These are phyloP conservation scores for Zizania latifolia DNA, from an alignment of 176 grass and related monocot genomes.

Conservation along the genomic window DNA sequence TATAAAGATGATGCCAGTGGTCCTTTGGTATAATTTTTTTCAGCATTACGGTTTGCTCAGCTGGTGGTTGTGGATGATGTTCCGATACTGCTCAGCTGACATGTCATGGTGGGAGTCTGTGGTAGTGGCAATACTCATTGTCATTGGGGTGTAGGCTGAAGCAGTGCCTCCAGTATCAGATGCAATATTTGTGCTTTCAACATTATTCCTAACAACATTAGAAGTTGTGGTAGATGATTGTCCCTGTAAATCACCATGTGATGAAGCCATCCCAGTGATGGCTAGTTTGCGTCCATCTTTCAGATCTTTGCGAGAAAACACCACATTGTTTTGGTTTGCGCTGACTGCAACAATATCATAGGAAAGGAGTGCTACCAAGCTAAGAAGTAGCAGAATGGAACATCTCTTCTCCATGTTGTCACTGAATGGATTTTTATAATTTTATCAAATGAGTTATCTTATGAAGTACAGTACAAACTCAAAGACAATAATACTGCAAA, in stretches of 20 bases:
- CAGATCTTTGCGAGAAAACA: slow-evolving; percentile 17
- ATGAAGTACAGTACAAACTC: background rate
- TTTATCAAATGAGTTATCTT: background rate
- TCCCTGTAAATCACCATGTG: background rate
- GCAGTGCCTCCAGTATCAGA: background rate
- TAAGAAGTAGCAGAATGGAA: background rate
- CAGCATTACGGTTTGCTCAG: slow-evolving; percentile 11
- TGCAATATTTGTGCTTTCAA: slow-evolving; percentile 3
- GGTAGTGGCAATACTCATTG: background rate
- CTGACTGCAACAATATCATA: background rate
- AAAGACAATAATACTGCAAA: background rate
- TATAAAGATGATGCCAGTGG: background rate
- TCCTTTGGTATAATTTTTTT: background rate
- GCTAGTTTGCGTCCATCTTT: slow-evolving; percentile 11
- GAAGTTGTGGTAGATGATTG: background rate
- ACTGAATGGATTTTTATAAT: background rate
- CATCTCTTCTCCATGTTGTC: background rate
- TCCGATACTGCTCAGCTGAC: slow-evolving; percentile 14
- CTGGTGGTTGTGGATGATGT: background rate
- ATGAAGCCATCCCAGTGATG: background rate
- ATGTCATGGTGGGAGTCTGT: slow-evolving; percentile 41
- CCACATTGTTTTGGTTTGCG: background rate
- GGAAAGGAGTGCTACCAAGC: slow-evolving; percentile 1
- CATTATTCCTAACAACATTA: background rate
- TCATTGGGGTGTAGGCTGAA: background rate